phyloP scores from a whole-genome alignment of 495 filamentous ascomycete genomes.

The Venustampulla echinocandica region DNA sequence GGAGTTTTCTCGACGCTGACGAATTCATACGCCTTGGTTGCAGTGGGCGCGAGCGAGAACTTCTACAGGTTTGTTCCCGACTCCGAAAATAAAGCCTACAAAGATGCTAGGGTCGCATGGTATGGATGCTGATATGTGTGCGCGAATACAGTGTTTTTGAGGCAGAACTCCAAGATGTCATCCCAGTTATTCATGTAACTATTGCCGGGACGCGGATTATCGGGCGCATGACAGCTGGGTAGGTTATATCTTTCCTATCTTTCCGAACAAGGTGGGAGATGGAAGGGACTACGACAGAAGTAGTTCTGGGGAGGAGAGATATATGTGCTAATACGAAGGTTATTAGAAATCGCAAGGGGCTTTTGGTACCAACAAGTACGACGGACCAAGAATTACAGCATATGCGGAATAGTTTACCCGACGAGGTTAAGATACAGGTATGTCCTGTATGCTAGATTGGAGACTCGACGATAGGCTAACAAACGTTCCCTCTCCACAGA shows the following conservation, averaged over 20 bases:
- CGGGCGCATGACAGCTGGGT: constrained; percentile 91
- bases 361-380: constrained; percentile 89
- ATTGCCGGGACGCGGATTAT: constrained; percentile 95
- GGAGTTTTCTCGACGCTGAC: constrained; percentile 94
- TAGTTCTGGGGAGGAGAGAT: too few species aligned
- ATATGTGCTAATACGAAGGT: constrained; percentile 23
- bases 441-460: not conserved
- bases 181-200: constrained; percentile 95
- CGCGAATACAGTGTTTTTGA: constrained; percentile 70
- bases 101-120: not conserved
- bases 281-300: not conserved
- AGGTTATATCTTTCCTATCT: constrained; percentile 26
- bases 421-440: constrained; percentile 71
- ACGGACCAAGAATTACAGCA: constrained; percentile 98
- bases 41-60: constrained; percentile 91
- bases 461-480: not conserved
- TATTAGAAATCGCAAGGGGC: constrained; percentile 84
- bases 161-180: constrained; percentile 91
- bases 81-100: not conserved
- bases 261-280: not conserved
- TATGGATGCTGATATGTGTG: constrained; percentile 6
- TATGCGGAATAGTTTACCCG: constrained; percentile 86
- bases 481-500: constrained; percentile 33
- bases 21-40: constrained; percentile 90
- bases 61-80: constrained; percentile 65